Percentiles rank a stretch among this genome's conserved stretches.
These are phyloP conservation scores for Alloascoidea hylecoeti DNA, from an alignment of 805 yeast species.

Conservation along the genomic window DNA sequence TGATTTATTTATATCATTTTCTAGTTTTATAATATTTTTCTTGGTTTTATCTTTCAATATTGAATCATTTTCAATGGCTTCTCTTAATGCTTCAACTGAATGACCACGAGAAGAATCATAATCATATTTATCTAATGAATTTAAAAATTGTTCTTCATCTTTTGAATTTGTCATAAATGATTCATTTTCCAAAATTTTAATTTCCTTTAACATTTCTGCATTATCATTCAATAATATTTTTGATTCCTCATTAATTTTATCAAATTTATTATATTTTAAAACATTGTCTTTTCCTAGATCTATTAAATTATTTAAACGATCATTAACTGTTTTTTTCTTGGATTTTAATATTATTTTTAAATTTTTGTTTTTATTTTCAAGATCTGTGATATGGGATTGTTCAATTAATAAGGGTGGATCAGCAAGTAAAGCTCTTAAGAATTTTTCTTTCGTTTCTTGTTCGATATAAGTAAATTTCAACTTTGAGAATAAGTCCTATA, in stretches of 20 bases:
- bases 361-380: constrained; percentile 14
- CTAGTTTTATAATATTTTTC: neutral
- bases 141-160: neutral
- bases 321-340: constrained; percentile 12
- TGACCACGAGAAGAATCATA: neutral
- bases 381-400: constrained; percentile 19
- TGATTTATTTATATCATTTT: neutral
- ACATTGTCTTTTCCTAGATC: neutral
- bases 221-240: neutral
- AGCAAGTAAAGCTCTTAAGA: constrained; percentile 35
- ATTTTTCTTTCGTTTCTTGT: constrained; percentile 58
- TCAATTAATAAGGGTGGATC: constrained; percentile 16
- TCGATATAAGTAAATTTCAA: constrained; percentile 54
- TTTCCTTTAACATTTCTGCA: neutral
- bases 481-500: constrained; percentile 29
- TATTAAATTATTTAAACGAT: neutral
- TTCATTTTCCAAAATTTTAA: neutral
- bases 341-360: constrained; percentile 16
- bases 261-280: neutral
- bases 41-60: neutral
- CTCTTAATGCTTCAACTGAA: neutral
- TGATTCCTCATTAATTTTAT: neutral
- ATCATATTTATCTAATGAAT: neutral
- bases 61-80: neutral
- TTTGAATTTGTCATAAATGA: neutral